Percentiles rank a stretch among this genome's conserved stretches.
phyloP scores from a whole-genome alignment of 192 early-diverging fungal species.

The Coemansia umbellata region DNA sequence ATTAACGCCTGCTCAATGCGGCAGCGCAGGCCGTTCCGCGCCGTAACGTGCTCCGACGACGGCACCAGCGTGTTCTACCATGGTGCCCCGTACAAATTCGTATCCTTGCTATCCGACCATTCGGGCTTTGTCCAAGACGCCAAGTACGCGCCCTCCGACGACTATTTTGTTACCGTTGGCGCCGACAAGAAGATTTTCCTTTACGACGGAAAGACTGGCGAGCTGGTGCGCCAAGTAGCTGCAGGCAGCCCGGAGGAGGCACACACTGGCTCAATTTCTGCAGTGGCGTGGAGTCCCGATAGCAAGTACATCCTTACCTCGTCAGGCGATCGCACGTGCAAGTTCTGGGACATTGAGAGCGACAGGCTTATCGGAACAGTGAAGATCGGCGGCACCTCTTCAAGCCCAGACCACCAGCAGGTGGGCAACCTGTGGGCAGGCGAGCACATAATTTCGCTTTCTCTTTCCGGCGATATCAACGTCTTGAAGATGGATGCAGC shows the following conservation, averaged over 20 bases:
- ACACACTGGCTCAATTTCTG: conserved; percentile 81
- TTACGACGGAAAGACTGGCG: conserved; percentile 91
- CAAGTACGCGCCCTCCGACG: conserved; percentile 75
- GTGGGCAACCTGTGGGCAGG: conserved; percentile 90
- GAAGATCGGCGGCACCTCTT: conserved; percentile 31
- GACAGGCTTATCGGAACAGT: conserved; percentile 66
- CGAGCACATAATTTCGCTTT: conserved; percentile 67
- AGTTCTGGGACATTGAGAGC: conserved; percentile 84
- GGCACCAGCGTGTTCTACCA: conserved; percentile 82
- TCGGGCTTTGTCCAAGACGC: conserved; percentile 89
- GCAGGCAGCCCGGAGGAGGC: conserved; percentile 37
- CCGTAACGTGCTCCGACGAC: conserved; percentile 91
- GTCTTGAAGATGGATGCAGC: conserved; percentile 59
- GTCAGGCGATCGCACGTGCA: conserved; percentile 80
- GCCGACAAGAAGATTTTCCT: conserved; percentile 87
- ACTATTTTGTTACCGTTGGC: conserved; percentile 79
- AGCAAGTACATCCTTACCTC: conserved; percentile 70
- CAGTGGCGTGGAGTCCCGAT: conserved; percentile 86
- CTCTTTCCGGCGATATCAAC: conserved; percentile 84
- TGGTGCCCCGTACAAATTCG: conserved; percentile 88
- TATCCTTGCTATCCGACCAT: conserved; percentile 72
- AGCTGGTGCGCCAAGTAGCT: conserved; percentile 58
- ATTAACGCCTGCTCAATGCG: conserved; percentile 88
- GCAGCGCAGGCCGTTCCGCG: conserved; percentile 86
- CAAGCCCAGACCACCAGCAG: conserved; percentile 73